Percentiles rank a stretch among this genome's conserved stretches.
phyloP scores from a whole-genome alignment of 116 monocot species.

The Dioscorea cayenensis region DNA sequence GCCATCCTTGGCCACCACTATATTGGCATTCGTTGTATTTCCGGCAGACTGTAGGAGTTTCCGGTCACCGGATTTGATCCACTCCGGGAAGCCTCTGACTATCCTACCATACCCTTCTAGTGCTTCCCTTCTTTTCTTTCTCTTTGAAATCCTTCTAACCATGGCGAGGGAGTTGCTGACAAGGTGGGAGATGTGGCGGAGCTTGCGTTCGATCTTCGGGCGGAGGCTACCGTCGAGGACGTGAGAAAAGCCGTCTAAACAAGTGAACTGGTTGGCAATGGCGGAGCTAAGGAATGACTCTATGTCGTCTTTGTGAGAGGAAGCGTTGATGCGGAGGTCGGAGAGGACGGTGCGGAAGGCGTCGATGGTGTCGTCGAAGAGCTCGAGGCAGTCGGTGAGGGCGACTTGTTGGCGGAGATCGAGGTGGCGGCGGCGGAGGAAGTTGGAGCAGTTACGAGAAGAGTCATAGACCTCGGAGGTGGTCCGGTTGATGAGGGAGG shows the following conservation, averaged over 20 bases:
- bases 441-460: constrained; percentile 24
- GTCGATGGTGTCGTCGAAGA: constrained; percentile 34
- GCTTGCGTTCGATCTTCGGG: constrained; percentile 19
- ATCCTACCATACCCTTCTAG: constrained; percentile 39
- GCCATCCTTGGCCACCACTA: constrained; percentile 60
- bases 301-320: constrained; percentile 21
- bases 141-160: constrained; percentile 43
- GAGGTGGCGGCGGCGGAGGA: constrained; percentile 17
- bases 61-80: constrained; percentile 37
- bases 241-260: constrained; percentile 62
- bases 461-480: constrained; percentile 22
- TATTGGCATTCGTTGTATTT: constrained; percentile 12
- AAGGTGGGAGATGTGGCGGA: constrained; percentile 39
- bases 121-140: constrained; percentile 10
- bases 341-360: constrained; percentile 19
- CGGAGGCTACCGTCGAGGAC: constrained; percentile 20
- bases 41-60: constrained; percentile 30
- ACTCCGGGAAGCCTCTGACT: constrained; percentile 29
- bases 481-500: constrained; percentile 23
- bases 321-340: constrained; percentile 9
- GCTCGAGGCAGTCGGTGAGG: constrained; percentile 58
- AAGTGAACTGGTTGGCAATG: constrained; percentile 85
- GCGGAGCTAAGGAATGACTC: constrained; percentile 50
- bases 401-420: constrained; percentile 27
- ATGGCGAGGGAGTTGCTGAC: constrained; percentile 81